These are phyloP conservation scores for Trichoderma sp. DNA, from an alignment of 2,329 filamentous ascomycete genomes.

Conservation along the genomic window DNA sequence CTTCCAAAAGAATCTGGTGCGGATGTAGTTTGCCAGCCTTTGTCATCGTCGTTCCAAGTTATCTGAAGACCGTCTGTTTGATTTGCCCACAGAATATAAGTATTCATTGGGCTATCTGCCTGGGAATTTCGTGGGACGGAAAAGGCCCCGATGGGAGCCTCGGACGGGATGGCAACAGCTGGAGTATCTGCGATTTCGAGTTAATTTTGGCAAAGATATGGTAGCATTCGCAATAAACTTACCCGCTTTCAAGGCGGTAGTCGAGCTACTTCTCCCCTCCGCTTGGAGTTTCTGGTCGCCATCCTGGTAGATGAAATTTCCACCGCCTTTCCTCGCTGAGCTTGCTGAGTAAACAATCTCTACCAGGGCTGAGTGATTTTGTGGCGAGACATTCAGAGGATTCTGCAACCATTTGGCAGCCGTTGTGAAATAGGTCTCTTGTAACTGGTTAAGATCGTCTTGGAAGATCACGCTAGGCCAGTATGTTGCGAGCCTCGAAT, in stretches of 20 bases:
- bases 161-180: neutral
- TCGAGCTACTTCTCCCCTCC: neutral
- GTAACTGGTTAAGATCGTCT: neutral
- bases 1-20: neutral
- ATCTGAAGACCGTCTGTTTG: neutral
- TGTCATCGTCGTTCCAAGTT: neutral
- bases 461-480: neutral
- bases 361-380: neutral
- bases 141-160: neutral
- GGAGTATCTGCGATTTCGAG: neutral
- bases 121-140: neutral
- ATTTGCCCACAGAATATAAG: neutral
- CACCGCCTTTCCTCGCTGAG: neutral
- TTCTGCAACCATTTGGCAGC: neutral
- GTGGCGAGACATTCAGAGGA: neutral
- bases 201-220: neutral
- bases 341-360: neutral
- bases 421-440: neutral
- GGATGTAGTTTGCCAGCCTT: neutral
- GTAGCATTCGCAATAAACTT: neutral
- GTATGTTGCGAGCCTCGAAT: neutral
- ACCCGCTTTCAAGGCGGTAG: neutral
- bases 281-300: neutral
- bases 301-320: neutral
- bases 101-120: neutral